Evolutionary conservation across 2,329 filamentous ascomycete species (phyloP), one percentile per base, ranked within the genome.

Genomic region (Clonostachys chloroleuca): DNA sequence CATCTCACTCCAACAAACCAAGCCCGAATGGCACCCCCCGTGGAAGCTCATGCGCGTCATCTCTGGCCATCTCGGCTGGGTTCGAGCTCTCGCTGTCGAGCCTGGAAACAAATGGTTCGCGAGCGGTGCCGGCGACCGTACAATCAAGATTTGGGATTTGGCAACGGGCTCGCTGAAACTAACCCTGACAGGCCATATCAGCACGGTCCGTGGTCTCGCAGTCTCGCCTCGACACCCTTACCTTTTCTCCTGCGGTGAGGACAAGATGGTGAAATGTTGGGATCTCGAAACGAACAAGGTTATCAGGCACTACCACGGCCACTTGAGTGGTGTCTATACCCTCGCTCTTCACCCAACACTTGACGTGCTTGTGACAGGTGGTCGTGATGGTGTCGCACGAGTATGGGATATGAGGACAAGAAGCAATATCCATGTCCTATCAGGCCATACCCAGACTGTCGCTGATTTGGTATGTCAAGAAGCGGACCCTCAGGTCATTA

Each of bases 221-320:
- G 89, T 99, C 8, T 96, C 90, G 17, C 89, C 92, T 14, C 78
- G 94, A 42, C 94, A 99, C 69, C 95, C 94, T 0, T 99, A 99
- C 62, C 79, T 99, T 10, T 99, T 99, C 68, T 96, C 91, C 12
- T 99, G 94, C 61, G 95, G 90, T 49, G 94, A 99, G 68, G 94
- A 99, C 66, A 99, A 99, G 74, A 96, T 96, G 92, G 94, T 99
- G 52, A 99, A 99, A 70, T 99, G 94, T 71, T 99, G 94, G 94
- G 94, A 99, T 72, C 73, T 99, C 54, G 94, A 99, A 68, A 96
- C 92, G n/a, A 99, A 99, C 74, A 96, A 96, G 68, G 94, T 99
- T 50, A 96, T 97, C 61, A 83, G 92, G 37, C 91, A 96, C 68
- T 99, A 97, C 66, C 94, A 99, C 65, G 95, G 95, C 16, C 94